Base-by-base conservation (phyloP, 805 yeast species). In the Metschnikowia chrysomelidarum region DNA sequence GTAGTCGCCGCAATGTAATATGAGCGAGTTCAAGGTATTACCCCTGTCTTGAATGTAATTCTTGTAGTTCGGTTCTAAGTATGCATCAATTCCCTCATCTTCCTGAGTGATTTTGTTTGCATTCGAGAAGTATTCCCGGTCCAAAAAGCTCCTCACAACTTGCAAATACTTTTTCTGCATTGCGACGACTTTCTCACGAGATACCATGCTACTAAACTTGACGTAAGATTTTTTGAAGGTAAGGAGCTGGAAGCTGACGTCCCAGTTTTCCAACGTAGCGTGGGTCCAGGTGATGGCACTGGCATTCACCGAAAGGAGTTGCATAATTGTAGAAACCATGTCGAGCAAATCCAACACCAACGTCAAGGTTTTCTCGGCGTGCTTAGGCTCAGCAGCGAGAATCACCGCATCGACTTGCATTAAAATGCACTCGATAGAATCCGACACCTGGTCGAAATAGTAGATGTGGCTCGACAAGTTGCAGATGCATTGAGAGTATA, bases 401-500 rank as follows among this genome's bases (percentile, higher is more conserved):
- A 62, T 33, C 27, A 52, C 47, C 37, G 62, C 46, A 51, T 69
- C 67, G 35, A 62, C 60, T 38, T 67, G 74, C 13, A 71, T 47
- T 26, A 80, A 60, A 11, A 88, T 64, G 40, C 84, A 95, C 19
- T 77, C 74, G 13, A 88, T 65, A 66, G 91, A 81, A 55, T 89
- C 97, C 11, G 81, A 73, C 4, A 83, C 76, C 57, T 93, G 98
- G 47, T 87, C 94, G 41, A 80, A 80, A 56, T 91, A 91, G 51
- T 88, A 88, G 9, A 80, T 74, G 55, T 88, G 95, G 2, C 77
- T 73, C 1, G 88, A 79, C 34, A 91, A 67, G 40, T 82, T 80
- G 39, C 80, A 76, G 36, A 89, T 75, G 17, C 88, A 76, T 15
- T 63, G 62, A 2, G 78, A 61, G 48, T 78, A 80, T 18, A 49